Percentiles rank a stretch among this genome's conserved stretches.
These are phyloP conservation scores for Ophiocordyceps camponoti-rufipedis DNA, from an alignment of 2,329 filamentous ascomycete genomes.

Conservation along the genomic window DNA sequence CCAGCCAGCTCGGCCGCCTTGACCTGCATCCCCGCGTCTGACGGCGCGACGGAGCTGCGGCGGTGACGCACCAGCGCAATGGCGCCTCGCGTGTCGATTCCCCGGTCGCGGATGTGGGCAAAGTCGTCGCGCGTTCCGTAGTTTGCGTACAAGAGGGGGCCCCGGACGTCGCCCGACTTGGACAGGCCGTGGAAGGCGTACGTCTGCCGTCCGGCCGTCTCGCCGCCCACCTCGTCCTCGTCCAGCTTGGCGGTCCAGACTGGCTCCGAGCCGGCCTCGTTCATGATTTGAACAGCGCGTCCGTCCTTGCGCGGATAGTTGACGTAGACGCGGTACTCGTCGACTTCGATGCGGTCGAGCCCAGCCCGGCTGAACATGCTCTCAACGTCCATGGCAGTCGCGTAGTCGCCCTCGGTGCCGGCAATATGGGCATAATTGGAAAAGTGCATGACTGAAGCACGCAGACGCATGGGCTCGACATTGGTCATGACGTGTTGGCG, in stretches of 20 bases:
- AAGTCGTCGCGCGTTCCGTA: constrained; percentile 81
- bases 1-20: constrained; percentile 79
- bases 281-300: constrained; percentile 63
- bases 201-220: constrained; percentile 48
- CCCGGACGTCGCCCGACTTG: constrained; percentile 67
- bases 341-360: constrained; percentile 57
- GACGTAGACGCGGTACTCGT: constrained; percentile 75
- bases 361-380: constrained; percentile 53
- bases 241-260: constrained; percentile 71
- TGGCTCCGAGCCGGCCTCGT: constrained; percentile 39
- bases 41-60: constrained; percentile 36
- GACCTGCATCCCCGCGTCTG: constrained; percentile 62
- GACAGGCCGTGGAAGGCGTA: constrained; percentile 78
- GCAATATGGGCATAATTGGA: constrained; percentile 79
- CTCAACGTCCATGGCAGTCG: constrained; percentile 68
- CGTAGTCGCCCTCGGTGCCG: constrained; percentile 84
- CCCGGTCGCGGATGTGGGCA: constrained; percentile 47
- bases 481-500: constrained; percentile 55
- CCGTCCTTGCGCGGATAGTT: constrained; percentile 75
- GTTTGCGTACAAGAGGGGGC: constrained; percentile 80
- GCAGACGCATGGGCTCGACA: constrained; percentile 51
- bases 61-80: constrained; percentile 74
- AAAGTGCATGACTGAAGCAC: constrained; percentile 57
- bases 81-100: constrained; percentile 56
- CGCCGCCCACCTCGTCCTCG: constrained; percentile 51